Base-by-base conservation (phyloP, 306 rosid genomes). In the Prunus mongolica region DNA sequence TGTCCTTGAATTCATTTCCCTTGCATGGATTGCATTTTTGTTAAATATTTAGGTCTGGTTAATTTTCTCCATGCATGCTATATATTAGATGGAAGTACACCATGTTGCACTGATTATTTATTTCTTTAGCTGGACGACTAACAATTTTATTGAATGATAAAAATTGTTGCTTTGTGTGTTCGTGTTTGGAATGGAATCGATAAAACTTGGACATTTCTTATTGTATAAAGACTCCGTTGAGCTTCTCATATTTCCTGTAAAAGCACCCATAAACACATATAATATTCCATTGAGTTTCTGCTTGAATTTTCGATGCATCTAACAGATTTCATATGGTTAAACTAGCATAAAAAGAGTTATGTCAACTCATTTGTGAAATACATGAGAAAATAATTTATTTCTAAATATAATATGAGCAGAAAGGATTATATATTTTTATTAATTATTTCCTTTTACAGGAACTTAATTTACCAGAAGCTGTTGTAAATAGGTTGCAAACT, bases 401-500 rank as follows among this genome's bases (percentile, higher is more conserved):
- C 22, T 13, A 22, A 12, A 72, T 49, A 69, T 8, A 14, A 32
- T 41, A 32, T 32, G 11, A 54, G 14, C 9, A 6, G 3, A 16
- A 57, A 22, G 10, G 71, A 22, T 47, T 12, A 57, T 61, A 49
- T 27, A 30, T 41, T 30, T 60, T 16, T 49, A 14, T 45, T 49
- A 57, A 30, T 66, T 76, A 77, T 71, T 73, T 71, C 38, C 62
- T 69, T 69, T 79, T 47, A 38, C 91, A 91, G 97, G 98, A 92
- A 79, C 89, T 94, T 75, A 86, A 88, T 30, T 86, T 94, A 80
- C 93, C 85, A 25, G 96, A 92, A 79, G 91, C 91, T 84, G 84
- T 82, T 78, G 98, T 94, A 83, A 94, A 94, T 84, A 89, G 98
- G 87, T 86, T 94, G 78, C 98, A 94, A 76, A 92, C 96, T 15